Base-by-base conservation (phyloP, 352 stramenopile genomes). In the Globisporangium ultimum region DNA sequence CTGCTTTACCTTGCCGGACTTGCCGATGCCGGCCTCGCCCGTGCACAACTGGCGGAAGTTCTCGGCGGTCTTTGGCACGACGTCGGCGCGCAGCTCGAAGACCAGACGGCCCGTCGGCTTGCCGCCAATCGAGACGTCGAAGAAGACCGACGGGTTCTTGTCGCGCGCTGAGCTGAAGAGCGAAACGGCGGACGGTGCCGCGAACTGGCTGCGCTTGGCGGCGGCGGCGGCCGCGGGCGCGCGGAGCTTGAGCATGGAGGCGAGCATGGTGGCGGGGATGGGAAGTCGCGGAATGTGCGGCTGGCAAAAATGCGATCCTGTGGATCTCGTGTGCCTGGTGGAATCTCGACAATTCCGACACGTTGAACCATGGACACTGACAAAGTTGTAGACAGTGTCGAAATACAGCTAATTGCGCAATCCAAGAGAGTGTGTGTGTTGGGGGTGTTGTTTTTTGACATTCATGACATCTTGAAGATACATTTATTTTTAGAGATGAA, bases 31-130 rank as follows among this genome's bases (percentile, higher is more conserved):
- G n/a, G 96, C 96, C 71, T 99, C 97, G 59, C 96, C 97, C 48
- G 96, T 99, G 87, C 96, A 99, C 13, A 99, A 76, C 60, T 88
- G 78, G 40, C 92, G 78, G 74, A 99, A 99, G 77, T 99, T 99
- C 69, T 99, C 96, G 38, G 96, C 97, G 32, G 98, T 99, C 72
- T 98, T 99, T 18, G 97, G 97, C 53, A 96, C 96, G 24, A 98
- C 89, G 65, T 99, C 94, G 11, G 87, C 88, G 76, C 95, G 98
- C 47, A 99, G 71, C 72, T 96, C 78, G 54, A 97, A 95, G 1
- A 91, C 74, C 36, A 97, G 85, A 43, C 91, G 83, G 3, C 91
- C 89, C 4, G 75, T 80, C 14, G 84, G 51, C 71, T 97, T 64
- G 41, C 90, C 96, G 61, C 88, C 93, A 68, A 99, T 97, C 49